Evolutionary conservation across 495 filamentous ascomycete species (phyloP), one percentile per base, ranked within the genome.

Genomic region (Xylaria cubensis): DNA sequence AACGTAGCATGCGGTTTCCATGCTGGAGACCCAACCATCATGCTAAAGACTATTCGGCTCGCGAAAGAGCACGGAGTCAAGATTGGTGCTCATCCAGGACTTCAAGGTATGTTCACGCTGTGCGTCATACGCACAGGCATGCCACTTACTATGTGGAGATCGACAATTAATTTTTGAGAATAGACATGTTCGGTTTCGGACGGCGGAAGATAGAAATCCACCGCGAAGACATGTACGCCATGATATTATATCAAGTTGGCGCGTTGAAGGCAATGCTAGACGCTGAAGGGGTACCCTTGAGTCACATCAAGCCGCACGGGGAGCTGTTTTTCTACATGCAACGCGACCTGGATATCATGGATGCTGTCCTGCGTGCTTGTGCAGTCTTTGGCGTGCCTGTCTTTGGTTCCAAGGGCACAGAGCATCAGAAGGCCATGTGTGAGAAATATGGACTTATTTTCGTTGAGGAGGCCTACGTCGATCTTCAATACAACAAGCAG

Each of bases 1-100:
- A 91, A 91, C 72, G 74, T 90, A 12, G 89, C 89, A 4, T 91
- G 89, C 74, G 89, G 88, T 6, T 90, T 90, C 74, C 89, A 77
- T 71, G 86, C 84, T 58, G 81, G 88, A 26, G 88, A 90, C 71
- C 89, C 89, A 3, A 72, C 88, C 1, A 87, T 89, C 65, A 91
- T 91, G 89, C 76, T 82, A 51, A 80, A 87, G 62, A 90, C 88
- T 4, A 87, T 91, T 19, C 80, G 81, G 5, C 75, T 81, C 24
- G 89, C 88, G 75, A 91, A 89, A 77, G 71, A 82, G 51, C 86
- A 88, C 73, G 79, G 80, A 65, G 82, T 91, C 46, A 79, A 77
- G 32, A 79, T 88, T 32, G 89, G 88, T 2, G 89, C 89, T 0
- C 89, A 91, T 69, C 89, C 89, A 1, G 89, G 89, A 3, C 79